Evolutionary conservation across 2,329 filamentous ascomycete species (phyloP), one percentile per base, ranked within the genome.

Genomic region (Paraphaeosphaeria sporulosa): DNA sequence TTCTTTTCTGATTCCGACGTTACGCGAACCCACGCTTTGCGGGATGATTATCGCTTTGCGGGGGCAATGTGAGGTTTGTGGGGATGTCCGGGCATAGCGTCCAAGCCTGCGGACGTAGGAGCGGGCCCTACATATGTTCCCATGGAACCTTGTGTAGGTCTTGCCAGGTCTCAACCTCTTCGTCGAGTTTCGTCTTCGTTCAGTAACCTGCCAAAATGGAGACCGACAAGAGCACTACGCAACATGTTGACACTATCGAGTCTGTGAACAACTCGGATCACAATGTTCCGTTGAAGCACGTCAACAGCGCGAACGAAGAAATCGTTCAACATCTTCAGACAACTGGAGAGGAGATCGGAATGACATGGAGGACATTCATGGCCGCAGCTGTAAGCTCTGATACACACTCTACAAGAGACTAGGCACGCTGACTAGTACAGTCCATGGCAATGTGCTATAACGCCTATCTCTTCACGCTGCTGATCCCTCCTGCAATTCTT

Each of bases 381-480:
- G 71, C 71, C 21, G 53, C 53, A 48, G 53, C 53, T 13, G 53
- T 68, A 59, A 38, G 64, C 63, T 42, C 50, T 21, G 3, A 23
- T 25, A n/a, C n/a, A n/a, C n/a, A n/a, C n/a, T n/a, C 12, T 5
- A 1, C 32, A 10, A 30, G 17, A 43, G 12, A 38, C 49, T 46
- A 17, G 38, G 30, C 15, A 44, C 10, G 32, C 32, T 68, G 42
- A 47, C 15, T 2, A 48, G 21, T n/a, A 23, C 25, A 57, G 55
- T 66, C 70, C 8, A 72, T 74, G 67, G 69, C 59, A 7, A 70
- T 72, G 65, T 73, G 71, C 58, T 74, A 73, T 60, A 74, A 75
- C 51, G 70, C 73, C 48, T 76, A 76, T 49, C 65, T 75, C 4
- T 72, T 76, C 50, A 76, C 72, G 2, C 67, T 75, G 12, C 57